Base-by-base conservation (phyloP, 208 protist genomes). In the Acanthamoeba royreba region DNA sequence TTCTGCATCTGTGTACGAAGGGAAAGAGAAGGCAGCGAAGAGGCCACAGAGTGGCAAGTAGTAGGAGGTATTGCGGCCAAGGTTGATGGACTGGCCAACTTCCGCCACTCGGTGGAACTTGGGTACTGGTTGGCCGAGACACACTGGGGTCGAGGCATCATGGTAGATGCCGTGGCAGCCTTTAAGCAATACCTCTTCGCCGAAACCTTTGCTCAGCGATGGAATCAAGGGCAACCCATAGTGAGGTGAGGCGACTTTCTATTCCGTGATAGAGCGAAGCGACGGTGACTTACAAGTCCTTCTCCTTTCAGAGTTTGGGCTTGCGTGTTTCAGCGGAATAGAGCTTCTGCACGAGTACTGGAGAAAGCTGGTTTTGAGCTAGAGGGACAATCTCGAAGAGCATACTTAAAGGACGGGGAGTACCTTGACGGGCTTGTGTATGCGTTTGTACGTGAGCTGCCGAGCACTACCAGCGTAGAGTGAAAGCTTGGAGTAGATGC, bases 121-220 rank as follows among this genome's bases (percentile, higher is more conserved):
- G 83, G 83, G 40, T 90, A 90, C 55, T 90, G 83, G 83, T 52
- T 90, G 33, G 83, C 52, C 49, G 83, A 90, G 83, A n/a, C 47
- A 31, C 83, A 90, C 49, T 90, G 83, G 83, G 83, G 83, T 33
- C 83, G 25, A 1, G 83, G 83, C 55, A 66, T 90, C 83, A 66
- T 66, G 47, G 66, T 52, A 11, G 83, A 90, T n/a, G 83, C 83
- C 28, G 55, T 90, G 28, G 22, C 4, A 45, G 38, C 40, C 17
- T 72, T 90, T n/a, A 13, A 45, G 4, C 28, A 31, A 15, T 90
- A 90, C 22, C 47, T 90, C 83, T 90, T 69, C 47, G 58, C 83
- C 13, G 49, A 66, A 1, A 52, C 31, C 4, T 90, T 90, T 42
- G 55, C 47, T 9, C 9, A 31, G 33, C 47, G 55, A 19, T 61